phyloP scores from a whole-genome alignment of 2,329 filamentous ascomycete species.

The Fusarium dimerum region DNA sequence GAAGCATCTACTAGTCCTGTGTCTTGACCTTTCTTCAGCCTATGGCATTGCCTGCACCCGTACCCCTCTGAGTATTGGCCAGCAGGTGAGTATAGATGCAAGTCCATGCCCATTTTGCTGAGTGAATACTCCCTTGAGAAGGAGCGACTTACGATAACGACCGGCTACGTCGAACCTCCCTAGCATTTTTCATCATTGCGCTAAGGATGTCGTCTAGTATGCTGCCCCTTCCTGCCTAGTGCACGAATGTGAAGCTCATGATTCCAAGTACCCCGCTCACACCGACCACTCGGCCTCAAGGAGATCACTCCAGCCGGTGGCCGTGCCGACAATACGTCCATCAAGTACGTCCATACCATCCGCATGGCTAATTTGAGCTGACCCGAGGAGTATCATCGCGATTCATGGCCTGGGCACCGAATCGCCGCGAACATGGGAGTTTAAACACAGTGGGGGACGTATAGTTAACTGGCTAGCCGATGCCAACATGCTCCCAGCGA shows the following conservation, averaged over 20 bases:
- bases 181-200: too few species aligned
- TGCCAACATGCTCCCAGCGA: slow-evolving; percentile 3
- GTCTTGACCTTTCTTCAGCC: too few species aligned
- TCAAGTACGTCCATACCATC: not conserved
- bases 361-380: not conserved
- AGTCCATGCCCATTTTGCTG: too few species aligned
- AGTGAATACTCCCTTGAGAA: too few species aligned
- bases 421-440: slow-evolving; percentile 6
- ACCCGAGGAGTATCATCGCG: slow-evolving; percentile 6
- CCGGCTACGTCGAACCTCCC: too few species aligned
- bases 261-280: not conserved
- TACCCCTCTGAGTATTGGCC: too few species aligned
- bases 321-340: not conserved
- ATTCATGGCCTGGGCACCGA: slow-evolving; percentile 8
- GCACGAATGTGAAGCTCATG: not conserved
- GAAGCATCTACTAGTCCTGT: too few species aligned
- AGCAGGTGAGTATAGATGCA: too few species aligned
- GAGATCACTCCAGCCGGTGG: not conserved
- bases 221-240: not conserved
- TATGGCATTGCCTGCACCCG: too few species aligned
- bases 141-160: too few species aligned
- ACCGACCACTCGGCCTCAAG: not conserved
- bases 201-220: not conserved
- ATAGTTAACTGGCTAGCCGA: slow-evolving; percentile 6
- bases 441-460: not conserved